phyloP scores from a whole-genome alignment of 148 eudicot species.

The Spergularia bocconei region DNA sequence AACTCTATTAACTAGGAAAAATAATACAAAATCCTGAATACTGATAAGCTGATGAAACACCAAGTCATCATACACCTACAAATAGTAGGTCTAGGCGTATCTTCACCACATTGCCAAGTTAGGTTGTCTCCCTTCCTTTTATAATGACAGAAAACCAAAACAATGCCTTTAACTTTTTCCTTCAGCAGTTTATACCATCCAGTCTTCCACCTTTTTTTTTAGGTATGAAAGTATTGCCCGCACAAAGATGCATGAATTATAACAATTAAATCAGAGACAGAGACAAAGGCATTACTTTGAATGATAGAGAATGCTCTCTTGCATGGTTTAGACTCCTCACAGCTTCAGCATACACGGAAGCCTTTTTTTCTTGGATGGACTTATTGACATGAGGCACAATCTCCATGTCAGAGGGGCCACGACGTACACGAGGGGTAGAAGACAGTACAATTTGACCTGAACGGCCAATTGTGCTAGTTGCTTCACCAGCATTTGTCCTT shows the following conservation, averaged over 20 bases:
- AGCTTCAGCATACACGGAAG: constrained; percentile 70
- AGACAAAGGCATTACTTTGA: constrained; percentile 51
- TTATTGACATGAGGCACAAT: constrained; percentile 49
- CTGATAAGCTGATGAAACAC: no score
- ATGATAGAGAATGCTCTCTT: constrained; percentile 67
- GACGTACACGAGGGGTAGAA: constrained; percentile 50
- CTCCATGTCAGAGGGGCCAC: constrained; percentile 68
- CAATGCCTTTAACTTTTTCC: background rate
- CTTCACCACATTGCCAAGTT: no score
- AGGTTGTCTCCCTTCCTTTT: no score
- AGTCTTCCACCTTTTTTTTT: background rate
- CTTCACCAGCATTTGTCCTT: constrained; percentile 56
- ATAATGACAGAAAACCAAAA: background rate
- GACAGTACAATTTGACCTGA: constrained; percentile 57
- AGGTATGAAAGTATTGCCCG: background rate
- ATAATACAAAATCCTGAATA: no score
- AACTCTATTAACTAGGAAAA: no score
- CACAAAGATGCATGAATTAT: background rate
- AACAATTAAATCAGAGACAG: background rate
- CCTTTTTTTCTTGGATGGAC: constrained; percentile 74
- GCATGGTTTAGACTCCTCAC: constrained; percentile 73
- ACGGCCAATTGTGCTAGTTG: constrained; percentile 42
- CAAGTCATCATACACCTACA: no score
- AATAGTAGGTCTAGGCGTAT: no score
- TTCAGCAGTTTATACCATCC: background rate